Evolutionary conservation across 176 grass and related monocot species (phyloP), one percentile per base, ranked within the genome.

Genomic region (Aegilops longissima): DNA sequence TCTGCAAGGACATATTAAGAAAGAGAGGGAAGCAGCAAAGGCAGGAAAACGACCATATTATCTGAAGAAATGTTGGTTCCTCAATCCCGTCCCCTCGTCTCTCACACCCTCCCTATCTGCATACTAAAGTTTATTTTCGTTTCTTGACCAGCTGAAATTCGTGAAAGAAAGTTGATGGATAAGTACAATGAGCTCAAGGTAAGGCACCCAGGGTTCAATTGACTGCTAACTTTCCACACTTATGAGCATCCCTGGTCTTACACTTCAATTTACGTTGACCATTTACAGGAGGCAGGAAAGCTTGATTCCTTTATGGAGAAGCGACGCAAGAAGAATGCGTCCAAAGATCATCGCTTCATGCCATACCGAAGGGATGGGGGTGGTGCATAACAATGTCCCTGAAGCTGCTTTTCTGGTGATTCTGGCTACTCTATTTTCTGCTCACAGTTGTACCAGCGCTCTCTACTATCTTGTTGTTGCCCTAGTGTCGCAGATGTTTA

Each of bases 111-210:
- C 34, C 70, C 1, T 70, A 13, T 76, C 27, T 86, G 9, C 9
- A 51, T 79, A 52, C 24, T 93, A 35, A 85, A 81, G 38, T 12
- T 78, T 44, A 58, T 67, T 91, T 62, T 91, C 77, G 78, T 80
- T 94, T 36, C n/a, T 88, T 90, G 59, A 65, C 35, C 87, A 98
- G 94, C 97, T 84, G 94, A 98, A 93, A 94, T 96, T 82, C 92
- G 87, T 9, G 78, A 91, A 94, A 91, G 86, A 84, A 94, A 96
- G 77, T 63, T 98, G 71, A 90, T 94, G 82, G 79, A 91, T 27
- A 98, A 98, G 85, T 98, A 93, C 81, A 91, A 94, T 58, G 94
- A 96, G 77, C 89, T 98, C 42, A 98, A 98, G 92, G 97, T 98
- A 89, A 84, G 35, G n/a, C 44, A 5, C 42, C 16, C 39, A 36